Percentiles rank a stretch among this genome's conserved stretches.
Conservation (phyloP, 768 basidiomycete genomes). For the Lentinula raphanica region DNA sequence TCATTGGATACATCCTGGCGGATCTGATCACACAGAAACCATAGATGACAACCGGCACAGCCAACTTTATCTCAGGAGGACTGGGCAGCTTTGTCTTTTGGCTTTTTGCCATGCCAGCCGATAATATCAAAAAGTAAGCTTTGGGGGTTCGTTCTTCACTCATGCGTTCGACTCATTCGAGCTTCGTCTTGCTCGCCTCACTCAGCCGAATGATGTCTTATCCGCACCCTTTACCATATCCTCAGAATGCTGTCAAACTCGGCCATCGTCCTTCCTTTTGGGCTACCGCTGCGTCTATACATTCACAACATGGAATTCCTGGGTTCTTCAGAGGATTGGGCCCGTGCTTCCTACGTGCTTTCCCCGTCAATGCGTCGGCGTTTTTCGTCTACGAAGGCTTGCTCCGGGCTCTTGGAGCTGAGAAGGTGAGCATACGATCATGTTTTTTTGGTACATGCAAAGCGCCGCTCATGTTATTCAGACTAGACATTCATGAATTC, state of each 20-base stretch:
- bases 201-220: slow-evolving; percentile 61
- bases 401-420: slow-evolving; percentile 60
- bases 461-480: slow-evolving; percentile 15
- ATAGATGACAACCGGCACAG: slow-evolving; percentile 55
- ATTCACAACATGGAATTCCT: slow-evolving; percentile 42
- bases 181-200: slow-evolving; percentile 1
- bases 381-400: slow-evolving; percentile 76
- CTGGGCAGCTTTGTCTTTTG: slow-evolving; percentile 60
- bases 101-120: slow-evolving; percentile 66
- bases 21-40: background rate
- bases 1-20: background rate
- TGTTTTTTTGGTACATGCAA: background rate
- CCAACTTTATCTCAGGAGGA: slow-evolving; percentile 65
- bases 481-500: slow-evolving; percentile 34
- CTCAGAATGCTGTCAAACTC: slow-evolving; percentile 22
- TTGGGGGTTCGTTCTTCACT: slow-evolving; percentile 6
- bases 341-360: slow-evolving; percentile 65
- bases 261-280: slow-evolving; percentile 38
- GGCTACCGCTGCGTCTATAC: slow-evolving; percentile 47
- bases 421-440: slow-evolving; percentile 41
- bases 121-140: slow-evolving; percentile 78
- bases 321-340: slow-evolving; percentile 66
- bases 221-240: slow-evolving; percentile 42
- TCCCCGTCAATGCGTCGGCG: slow-evolving; percentile 76
- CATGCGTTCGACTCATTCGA: no score